These are phyloP conservation scores for Hippophae rhamnoides DNA, from an alignment of 306 rosid genomes.

Conservation along the genomic window DNA sequence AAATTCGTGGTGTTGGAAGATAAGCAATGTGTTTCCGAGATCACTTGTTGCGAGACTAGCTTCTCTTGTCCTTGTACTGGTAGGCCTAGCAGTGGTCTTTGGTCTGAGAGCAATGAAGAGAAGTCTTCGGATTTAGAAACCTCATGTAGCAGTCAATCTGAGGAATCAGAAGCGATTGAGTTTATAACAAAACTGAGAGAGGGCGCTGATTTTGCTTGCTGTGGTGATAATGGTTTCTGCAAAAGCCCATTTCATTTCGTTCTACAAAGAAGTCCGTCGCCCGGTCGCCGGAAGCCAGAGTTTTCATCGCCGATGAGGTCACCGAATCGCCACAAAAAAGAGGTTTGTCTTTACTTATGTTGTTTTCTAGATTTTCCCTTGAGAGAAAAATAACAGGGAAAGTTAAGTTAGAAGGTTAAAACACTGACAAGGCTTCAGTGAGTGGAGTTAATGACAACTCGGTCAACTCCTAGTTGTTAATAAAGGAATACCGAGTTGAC, in stretches of 20 bases:
- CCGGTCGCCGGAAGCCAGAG: constrained; percentile 54
- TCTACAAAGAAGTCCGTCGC: constrained; percentile 31
- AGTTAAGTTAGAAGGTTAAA: not conserved
- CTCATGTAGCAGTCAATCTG: constrained; percentile 29
- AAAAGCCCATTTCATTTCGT: constrained; percentile 69
- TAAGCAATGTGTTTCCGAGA: constrained; percentile 4
- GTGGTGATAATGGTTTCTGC: constrained; percentile 25
- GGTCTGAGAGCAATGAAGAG: constrained; percentile 59
- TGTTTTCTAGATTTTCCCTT: not conserved
- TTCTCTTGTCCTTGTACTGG: constrained; percentile 27
- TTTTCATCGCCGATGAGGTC: constrained; percentile 48
- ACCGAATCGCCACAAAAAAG: constrained; percentile 34
- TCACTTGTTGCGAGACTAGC: constrained; percentile 9
- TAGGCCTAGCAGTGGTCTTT: constrained; percentile 44
- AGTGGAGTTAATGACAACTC: constrained; percentile 5
- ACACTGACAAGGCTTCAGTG: not conserved
- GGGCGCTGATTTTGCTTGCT: constrained; percentile 5
- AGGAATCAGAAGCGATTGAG: constrained; percentile 25
- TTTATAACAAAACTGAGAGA: constrained; percentile 16
- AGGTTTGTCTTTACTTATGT: constrained; percentile 38
- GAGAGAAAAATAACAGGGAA: not conserved
- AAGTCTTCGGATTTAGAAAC: constrained; percentile 40
- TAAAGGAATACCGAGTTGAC: constrained; percentile 20
- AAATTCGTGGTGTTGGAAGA: constrained; percentile 5
- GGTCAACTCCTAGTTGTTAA: not conserved